phyloP scores from a whole-genome alignment of 2,329 filamentous ascomycete species.

The Westerdykella sp. region DNA sequence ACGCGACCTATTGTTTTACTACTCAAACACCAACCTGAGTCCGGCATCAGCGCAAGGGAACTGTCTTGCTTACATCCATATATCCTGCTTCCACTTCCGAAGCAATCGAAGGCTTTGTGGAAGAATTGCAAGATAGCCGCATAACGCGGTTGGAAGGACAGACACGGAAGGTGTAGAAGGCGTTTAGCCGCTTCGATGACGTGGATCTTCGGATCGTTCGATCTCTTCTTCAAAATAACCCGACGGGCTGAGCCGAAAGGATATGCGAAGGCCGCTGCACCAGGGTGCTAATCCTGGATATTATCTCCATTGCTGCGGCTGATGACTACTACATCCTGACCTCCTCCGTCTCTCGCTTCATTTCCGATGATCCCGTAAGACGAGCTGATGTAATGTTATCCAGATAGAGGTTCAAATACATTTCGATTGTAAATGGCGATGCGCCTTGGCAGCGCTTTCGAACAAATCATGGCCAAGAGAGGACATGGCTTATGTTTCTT shows the following conservation, averaged over 20 bases:
- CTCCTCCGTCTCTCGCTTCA: conserved; percentile 16
- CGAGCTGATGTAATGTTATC: neutral
- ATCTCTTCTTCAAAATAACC: neutral
- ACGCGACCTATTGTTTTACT: no score
- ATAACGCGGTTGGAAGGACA: neutral
- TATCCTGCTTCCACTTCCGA: neutral
- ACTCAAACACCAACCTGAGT: no score
- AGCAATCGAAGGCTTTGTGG: neutral
- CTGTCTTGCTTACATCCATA: no score
- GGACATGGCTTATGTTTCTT: conserved; percentile 6
- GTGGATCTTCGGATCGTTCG: neutral
- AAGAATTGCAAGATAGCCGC: neutral
- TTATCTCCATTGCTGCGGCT: conserved; percentile 12
- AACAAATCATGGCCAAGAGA: conserved; percentile 9
- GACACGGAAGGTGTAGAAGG: neutral
- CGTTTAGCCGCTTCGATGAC: neutral
- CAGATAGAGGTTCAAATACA: conserved; percentile 1
- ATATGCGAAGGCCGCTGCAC: conserved; percentile 4
- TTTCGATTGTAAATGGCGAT: neutral
- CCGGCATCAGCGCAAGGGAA: no score
- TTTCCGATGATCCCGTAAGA: conserved; percentile 16
- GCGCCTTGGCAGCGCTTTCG: neutral
- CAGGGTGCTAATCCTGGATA: conserved; percentile 19
- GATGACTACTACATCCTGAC: conserved; percentile 5
- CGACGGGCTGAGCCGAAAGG: neutral